These are phyloP conservation scores for Aspergillus amoenus DNA, from an alignment of 2,329 filamentous ascomycete genomes.

Conservation along the genomic window DNA sequence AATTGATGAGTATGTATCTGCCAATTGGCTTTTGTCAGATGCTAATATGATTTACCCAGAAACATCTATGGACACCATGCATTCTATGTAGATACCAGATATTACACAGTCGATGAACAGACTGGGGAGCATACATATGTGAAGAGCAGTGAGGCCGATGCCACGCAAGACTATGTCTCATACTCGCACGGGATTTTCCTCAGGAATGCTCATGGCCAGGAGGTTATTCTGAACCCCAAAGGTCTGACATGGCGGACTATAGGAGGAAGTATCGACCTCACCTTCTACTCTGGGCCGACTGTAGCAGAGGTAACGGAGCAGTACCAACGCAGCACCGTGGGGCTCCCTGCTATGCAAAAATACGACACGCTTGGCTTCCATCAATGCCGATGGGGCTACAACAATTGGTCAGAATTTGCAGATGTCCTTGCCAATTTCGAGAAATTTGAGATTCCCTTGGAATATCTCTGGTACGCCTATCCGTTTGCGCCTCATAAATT, in stretches of 20 bases:
- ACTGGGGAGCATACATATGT: constrained; percentile 54
- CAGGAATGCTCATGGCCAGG: constrained; percentile 74
- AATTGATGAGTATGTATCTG: constrained; percentile 41
- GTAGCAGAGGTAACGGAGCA: constrained; percentile 67
- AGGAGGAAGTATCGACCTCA: constrained; percentile 75
- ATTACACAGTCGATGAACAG: constrained; percentile 58
- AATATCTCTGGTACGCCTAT: constrained; percentile 45
- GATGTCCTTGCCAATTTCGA: constrained; percentile 56
- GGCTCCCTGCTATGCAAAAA: constrained; percentile 73
- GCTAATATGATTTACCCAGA: constrained; percentile 17
- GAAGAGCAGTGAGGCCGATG: constrained; percentile 53
- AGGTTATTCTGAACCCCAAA: constrained; percentile 63
- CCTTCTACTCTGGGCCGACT: constrained; percentile 73
- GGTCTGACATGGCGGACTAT: constrained; percentile 72
- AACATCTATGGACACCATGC: constrained; percentile 78
- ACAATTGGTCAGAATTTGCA: constrained; percentile 67
- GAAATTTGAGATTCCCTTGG: constrained; percentile 57
- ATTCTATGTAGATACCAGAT: constrained; percentile 77
- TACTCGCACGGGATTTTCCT: constrained; percentile 75
- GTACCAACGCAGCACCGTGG: constrained; percentile 67
- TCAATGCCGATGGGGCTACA: constrained; percentile 81
- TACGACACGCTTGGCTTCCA: constrained; percentile 82
- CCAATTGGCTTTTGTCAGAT: not conserved
- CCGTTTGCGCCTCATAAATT: not conserved
- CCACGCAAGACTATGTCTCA: constrained; percentile 58